phyloP scores from a whole-genome alignment of 495 filamentous ascomycete species.

The Usnea hakonensis region DNA sequence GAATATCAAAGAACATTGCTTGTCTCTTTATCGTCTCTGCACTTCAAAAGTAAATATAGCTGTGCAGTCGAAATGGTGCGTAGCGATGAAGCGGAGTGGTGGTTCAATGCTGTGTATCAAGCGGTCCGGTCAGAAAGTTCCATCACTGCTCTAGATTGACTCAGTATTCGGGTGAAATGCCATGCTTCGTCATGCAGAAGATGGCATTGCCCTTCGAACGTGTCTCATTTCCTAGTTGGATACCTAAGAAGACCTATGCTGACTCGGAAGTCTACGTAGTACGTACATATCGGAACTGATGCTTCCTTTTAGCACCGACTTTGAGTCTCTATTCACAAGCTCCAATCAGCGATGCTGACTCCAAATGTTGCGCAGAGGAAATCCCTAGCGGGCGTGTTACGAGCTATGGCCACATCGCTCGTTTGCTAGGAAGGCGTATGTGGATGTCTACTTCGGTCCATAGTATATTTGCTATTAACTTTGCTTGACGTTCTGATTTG shows the following conservation, averaged over 20 bases:
- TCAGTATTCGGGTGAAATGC: too few species aligned
- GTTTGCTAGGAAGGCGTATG: constrained; percentile 71
- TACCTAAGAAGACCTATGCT: too few species aligned
- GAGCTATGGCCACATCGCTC: constrained; percentile 82
- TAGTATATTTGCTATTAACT: background rate
- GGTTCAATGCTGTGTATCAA: constrained; percentile 74
- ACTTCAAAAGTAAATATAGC: background rate
- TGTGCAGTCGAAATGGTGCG: constrained; percentile 51
- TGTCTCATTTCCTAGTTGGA: too few species aligned
- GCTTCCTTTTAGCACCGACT: too few species aligned
- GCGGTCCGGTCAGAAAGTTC: too few species aligned
- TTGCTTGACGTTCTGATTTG: background rate
- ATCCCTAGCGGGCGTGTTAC: constrained; percentile 79
- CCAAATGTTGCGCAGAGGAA: constrained; percentile 33
- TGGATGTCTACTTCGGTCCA: constrained; percentile 1
- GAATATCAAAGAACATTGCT: too few species aligned
- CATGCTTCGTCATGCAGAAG: too few species aligned
- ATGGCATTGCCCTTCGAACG: too few species aligned
- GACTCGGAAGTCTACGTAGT: too few species aligned
- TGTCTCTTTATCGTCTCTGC: background rate
- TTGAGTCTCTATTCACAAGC: background rate
- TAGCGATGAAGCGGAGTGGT: constrained; percentile 75
- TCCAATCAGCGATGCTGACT: constrained; percentile 4
- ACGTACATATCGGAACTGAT: too few species aligned
- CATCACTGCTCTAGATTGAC: too few species aligned